Conservation (phyloP, 192 early-diverging fungal genomes). For the Linnemannia hyalina region DNA sequence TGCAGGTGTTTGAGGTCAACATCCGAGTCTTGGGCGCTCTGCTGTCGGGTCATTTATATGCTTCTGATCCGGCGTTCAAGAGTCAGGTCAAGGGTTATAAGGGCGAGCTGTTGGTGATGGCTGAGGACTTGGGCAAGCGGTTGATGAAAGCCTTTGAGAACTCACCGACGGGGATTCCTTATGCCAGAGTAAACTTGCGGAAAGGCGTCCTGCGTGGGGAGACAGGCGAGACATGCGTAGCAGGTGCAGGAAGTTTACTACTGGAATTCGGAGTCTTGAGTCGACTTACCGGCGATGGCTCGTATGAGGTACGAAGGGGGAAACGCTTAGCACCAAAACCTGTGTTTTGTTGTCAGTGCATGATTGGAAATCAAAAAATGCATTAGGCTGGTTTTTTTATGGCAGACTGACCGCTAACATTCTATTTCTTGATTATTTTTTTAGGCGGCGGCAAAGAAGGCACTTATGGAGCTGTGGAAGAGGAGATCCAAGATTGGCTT, state of each 20-base stretch:
- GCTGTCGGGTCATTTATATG: conserved; percentile 90
- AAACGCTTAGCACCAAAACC: not conserved
- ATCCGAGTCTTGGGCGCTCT: conserved; percentile 93
- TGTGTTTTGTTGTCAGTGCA: not conserved
- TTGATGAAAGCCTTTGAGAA: conserved; percentile 91
- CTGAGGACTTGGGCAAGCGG: conserved; percentile 84
- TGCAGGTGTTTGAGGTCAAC: conserved; percentile 97
- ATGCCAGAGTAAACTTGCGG: conserved; percentile 84
- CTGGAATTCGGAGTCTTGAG: conserved; percentile 95
- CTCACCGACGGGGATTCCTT: conserved; percentile 86
- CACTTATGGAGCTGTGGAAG: conserved; percentile 84
- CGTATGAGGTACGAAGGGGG: conserved; percentile 74
- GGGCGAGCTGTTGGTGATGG: conserved; percentile 83
- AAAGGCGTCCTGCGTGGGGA: conserved; percentile 78
- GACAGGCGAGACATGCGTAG: conserved; percentile 81
- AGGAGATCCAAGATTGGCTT: conserved; percentile 80
- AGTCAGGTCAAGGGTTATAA: conserved; percentile 76
- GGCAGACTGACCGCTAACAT: not conserved
- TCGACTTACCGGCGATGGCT: conserved; percentile 81
- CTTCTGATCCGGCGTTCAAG: conserved; percentile 72
- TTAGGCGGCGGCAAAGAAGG: conserved; percentile 71
- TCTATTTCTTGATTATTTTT: conserved; percentile 17
- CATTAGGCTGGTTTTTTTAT: not conserved
- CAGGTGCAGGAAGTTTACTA: conserved; percentile 92
- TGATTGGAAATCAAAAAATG: not conserved